Percentiles rank a stretch among this genome's conserved stretches.
Evolutionary conservation across 2,329 filamentous ascomycete species (phyloP).

Genomic region (Dendryphion nanum): DNA sequence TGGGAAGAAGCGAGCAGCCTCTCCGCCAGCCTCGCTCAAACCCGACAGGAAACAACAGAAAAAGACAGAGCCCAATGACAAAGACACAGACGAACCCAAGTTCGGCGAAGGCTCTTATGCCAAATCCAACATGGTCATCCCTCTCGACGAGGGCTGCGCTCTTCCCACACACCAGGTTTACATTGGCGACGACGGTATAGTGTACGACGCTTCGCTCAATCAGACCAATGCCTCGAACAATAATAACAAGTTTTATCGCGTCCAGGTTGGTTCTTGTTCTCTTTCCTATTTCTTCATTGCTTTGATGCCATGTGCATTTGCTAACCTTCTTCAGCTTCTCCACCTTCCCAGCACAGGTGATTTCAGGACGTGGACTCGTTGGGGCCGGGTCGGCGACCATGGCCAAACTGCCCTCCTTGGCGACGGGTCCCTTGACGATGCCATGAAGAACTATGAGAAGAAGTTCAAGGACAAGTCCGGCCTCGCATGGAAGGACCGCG

Average conservation of each 20-base stretch:
- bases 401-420: slow-evolving; percentile 48
- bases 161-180: slow-evolving; percentile 53
- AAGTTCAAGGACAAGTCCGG: slow-evolving; percentile 61
- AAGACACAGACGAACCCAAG: slow-evolving; percentile 27
- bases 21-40: slow-evolving; percentile 14
- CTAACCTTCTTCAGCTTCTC: slow-evolving; percentile 17
- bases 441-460: slow-evolving; percentile 48
- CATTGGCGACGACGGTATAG: slow-evolving; percentile 63
- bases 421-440: slow-evolving; percentile 36
- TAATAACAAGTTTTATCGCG: slow-evolving; percentile 80
- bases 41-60: slow-evolving; percentile 18
- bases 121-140: slow-evolving; percentile 44
- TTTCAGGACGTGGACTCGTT: slow-evolving; percentile 70
- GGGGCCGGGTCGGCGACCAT: slow-evolving; percentile 69
- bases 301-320: slow-evolving; percentile 32
- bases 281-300: background rate
- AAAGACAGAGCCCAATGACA: slow-evolving; percentile 20
- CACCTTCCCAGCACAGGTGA: slow-evolving; percentile 4
- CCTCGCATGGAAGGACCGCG: slow-evolving; percentile 51
- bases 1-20: slow-evolving; percentile 34
- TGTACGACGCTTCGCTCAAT: slow-evolving; percentile 78
- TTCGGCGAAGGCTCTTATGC: slow-evolving; percentile 46
- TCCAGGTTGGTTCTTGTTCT: slow-evolving; percentile 56
- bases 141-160: slow-evolving; percentile 48
- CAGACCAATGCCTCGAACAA: slow-evolving; percentile 71